A percentile compares a stretch with the other conserved stretches of the same genome.
phyloP scores from a whole-genome alignment of 495 filamentous ascomycete genomes.

The Clavariopsis aquatica region DNA sequence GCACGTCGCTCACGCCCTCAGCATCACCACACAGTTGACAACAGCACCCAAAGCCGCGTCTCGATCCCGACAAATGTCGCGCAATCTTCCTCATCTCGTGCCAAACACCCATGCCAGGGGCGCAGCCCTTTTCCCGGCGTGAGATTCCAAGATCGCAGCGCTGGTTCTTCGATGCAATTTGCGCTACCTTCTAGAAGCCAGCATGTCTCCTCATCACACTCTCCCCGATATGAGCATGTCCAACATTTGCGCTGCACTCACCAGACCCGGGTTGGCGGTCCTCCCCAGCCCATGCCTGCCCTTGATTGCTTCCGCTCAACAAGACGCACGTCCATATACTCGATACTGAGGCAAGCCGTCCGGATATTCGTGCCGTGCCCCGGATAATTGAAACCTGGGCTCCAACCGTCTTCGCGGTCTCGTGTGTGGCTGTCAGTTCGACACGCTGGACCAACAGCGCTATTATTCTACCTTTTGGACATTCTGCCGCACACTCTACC shows the following conservation, averaged over 20 bases:
- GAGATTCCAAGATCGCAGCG: slow-evolving; percentile 1
- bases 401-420: neutral
- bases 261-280: slow-evolving; percentile 22
- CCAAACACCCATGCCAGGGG: neutral
- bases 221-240: neutral
- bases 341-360: neutral
- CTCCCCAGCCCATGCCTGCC: neutral
- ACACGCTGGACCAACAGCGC: neutral
- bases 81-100: neutral
- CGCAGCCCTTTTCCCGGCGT: neutral
- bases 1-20: neutral
- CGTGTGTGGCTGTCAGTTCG: neutral
- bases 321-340: slow-evolving; percentile 8
- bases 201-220: neutral
- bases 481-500: slow-evolving; percentile 12
- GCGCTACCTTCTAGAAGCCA: neutral
- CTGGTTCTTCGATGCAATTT: neutral
- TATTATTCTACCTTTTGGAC: slow-evolving; percentile 1
- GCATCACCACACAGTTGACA: neutral
- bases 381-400: neutral
- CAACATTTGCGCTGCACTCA: neutral
- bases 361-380: slow-evolving; percentile 6
- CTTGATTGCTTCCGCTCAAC: slow-evolving; percentile 8
- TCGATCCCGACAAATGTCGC: neutral
- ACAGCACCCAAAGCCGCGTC: too few relatives aligned